These are phyloP conservation scores for Colletotrichum falcatum DNA, from an alignment of 2,329 filamentous ascomycete species.

Conservation along the genomic window DNA sequence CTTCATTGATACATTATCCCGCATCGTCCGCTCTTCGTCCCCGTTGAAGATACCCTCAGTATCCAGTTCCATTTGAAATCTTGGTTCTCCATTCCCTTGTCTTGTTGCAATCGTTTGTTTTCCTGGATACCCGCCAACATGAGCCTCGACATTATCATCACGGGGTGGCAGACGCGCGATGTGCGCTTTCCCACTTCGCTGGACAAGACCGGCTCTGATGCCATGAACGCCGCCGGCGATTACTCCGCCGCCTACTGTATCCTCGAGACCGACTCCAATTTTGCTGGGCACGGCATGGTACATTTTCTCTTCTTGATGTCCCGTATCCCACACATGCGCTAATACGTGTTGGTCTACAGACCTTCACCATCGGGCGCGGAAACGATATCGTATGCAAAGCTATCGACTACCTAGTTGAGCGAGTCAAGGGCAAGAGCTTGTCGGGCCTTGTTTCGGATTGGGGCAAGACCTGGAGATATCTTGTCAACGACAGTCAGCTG, in stretches of 20 bases:
- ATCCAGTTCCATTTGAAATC: constrained; percentile 5
- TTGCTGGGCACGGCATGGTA: constrained; percentile 84
- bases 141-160: constrained; percentile 74
- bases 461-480: constrained; percentile 90
- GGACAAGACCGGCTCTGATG: constrained; percentile 95
- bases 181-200: constrained; percentile 91
- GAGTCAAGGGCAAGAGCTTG: constrained; percentile 80
- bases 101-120: not conserved
- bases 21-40: not conserved
- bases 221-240: constrained; percentile 94
- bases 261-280: constrained; percentile 80
- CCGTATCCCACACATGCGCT: constrained; percentile 1
- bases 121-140: constrained; percentile 47
- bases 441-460: constrained; percentile 82
- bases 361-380: constrained; percentile 88
- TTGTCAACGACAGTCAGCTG: constrained; percentile 91
- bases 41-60: not conserved
- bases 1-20: not conserved
- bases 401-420: constrained; percentile 81
- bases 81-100: not conserved
- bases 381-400: constrained; percentile 93
- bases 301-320: not conserved
- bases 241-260: constrained; percentile 97
- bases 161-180: constrained; percentile 77
- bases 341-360: constrained; percentile 51